Base-by-base conservation (phyloP, 257 asterid genomes). In the Hygrophila difformis region DNA sequence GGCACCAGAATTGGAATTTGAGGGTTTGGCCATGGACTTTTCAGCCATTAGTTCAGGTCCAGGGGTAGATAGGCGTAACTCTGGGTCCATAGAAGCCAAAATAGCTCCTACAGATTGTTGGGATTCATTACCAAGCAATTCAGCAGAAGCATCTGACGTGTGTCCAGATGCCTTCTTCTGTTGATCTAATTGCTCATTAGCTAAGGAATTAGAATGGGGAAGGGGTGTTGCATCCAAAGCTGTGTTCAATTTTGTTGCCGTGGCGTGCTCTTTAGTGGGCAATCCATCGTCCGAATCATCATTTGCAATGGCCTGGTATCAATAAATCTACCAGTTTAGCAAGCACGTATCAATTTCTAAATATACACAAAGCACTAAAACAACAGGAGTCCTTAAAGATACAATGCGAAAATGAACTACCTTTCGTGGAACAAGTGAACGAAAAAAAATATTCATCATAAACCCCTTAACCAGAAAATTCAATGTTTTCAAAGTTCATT, bases 41-140 rank as follows among this genome's bases (percentile, higher is more conserved):
- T 85, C 98, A 39, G 63, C 66, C 58, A 47, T 41, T 38, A 64
- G 46, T 64, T 86, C 93, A 16, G 77, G 66, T 49, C 73, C 85
- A 42, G 79, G 59, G 49, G 57, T 45, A 28, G 89, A 70, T 49
- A 68, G 84, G 60, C 72, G 71, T 20, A 64, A 67, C 56, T 74
- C 94, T 51, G 72, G 93, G 69, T 80, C 86, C 79, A 80, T 67
- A 57, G 92, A 74, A 45, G 83, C 80, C 61, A 86, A 55, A 59
- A 86, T 76, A 49, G 72, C 93, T 49, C 96, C 95, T 60, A 80
- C 72, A 14, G 95, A 80, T 21, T 75, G 72, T 65, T 86, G 99
- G 44, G 94, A 71, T 57, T 74, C 99, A 40, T 58, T 68, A 45
- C 70, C 72, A 37, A 56, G 63, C 57, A 62, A 55, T 34, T 71